Percentiles rank a stretch among this genome's conserved stretches.
These are phyloP conservation scores for Mycena pura DNA, from an alignment of 768 basidiomycete genomes.

Conservation along the genomic window DNA sequence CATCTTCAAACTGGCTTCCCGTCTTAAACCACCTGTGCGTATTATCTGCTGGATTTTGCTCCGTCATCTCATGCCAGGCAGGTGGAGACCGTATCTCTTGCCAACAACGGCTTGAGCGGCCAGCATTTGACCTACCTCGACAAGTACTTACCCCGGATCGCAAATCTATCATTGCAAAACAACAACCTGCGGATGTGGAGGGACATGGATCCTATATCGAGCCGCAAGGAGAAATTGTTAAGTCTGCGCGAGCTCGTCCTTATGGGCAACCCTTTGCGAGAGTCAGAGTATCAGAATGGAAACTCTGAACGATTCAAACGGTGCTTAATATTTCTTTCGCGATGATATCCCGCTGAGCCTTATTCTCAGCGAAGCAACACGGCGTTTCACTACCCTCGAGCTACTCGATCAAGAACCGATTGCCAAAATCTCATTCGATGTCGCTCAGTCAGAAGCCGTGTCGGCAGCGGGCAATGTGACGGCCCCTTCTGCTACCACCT, in stretches of 20 bases:
- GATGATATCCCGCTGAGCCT: not conserved
- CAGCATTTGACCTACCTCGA: conserved; percentile 64
- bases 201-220: conserved; percentile 72
- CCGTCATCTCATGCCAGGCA: conserved; percentile 30
- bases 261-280: conserved; percentile 77
- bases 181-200: conserved; percentile 74
- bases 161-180: conserved; percentile 80
- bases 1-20: conserved; percentile 86
- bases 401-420: conserved; percentile 88
- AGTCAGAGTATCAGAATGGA: conserved; percentile 61
- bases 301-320: conserved; percentile 70
- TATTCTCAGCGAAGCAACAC: conserved; percentile 70
- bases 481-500: conserved; percentile 68
- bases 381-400: conserved; percentile 81
- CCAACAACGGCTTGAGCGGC: conserved; percentile 72
- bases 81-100: conserved; percentile 85
- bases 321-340: conserved; percentile 46
- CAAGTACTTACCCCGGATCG: conserved; percentile 79
- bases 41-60: conserved; percentile 8
- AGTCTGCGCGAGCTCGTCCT: conserved; percentile 77
- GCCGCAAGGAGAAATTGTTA: conserved; percentile 62
- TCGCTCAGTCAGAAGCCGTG: conserved; percentile 59
- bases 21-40: conserved; percentile 76
- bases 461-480: conserved; percentile 36
- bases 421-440: conserved; percentile 80